phyloP scores from a whole-genome alignment of 169 alveolate species.

The Cryptosporidium parvum region DNA sequence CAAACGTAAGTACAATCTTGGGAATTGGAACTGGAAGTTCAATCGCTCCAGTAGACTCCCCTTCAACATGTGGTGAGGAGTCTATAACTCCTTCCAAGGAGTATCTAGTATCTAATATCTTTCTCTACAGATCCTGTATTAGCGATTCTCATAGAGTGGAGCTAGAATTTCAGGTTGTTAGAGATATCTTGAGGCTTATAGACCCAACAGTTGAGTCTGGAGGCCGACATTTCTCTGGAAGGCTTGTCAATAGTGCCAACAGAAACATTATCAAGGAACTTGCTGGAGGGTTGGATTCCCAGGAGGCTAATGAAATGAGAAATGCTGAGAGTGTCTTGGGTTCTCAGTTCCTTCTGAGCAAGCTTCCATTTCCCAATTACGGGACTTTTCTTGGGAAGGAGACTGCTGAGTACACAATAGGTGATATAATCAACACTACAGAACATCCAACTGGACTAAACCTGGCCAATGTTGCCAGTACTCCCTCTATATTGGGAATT shows the following conservation, averaged over 20 bases:
- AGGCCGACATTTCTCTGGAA: background rate
- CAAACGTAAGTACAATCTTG: background rate
- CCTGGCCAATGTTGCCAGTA: slow-evolving; percentile 71
- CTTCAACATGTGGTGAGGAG: background rate
- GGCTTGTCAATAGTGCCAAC: background rate
- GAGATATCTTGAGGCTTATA: slow-evolving; percentile 37
- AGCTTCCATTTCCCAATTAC: slow-evolving; percentile 31
- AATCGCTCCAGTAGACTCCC: background rate
- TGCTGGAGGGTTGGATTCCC: background rate
- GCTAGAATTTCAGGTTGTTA: slow-evolving; percentile 38
- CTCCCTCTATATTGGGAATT: slow-evolving; percentile 58
- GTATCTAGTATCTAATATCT: slow-evolving; percentile 14
- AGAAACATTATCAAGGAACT: background rate
- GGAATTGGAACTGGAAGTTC: background rate
- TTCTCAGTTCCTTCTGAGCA: slow-evolving; percentile 14
- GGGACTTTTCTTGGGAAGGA: slow-evolving; percentile 32
- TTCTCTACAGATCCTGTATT: slow-evolving; percentile 61
- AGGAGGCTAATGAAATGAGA: slow-evolving; percentile 24
- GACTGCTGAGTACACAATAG: slow-evolving; percentile 15
- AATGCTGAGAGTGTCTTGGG: slow-evolving; percentile 26
- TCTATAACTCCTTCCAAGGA: slow-evolving; percentile 31
- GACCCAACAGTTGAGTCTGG: slow-evolving; percentile 16
- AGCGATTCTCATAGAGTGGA: slow-evolving; percentile 51
- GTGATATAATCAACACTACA: slow-evolving; percentile 30
- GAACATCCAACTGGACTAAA: slow-evolving; percentile 71